phyloP scores from a whole-genome alignment of 164 flowering plant species.

The Pachysandra terminalis region DNA sequence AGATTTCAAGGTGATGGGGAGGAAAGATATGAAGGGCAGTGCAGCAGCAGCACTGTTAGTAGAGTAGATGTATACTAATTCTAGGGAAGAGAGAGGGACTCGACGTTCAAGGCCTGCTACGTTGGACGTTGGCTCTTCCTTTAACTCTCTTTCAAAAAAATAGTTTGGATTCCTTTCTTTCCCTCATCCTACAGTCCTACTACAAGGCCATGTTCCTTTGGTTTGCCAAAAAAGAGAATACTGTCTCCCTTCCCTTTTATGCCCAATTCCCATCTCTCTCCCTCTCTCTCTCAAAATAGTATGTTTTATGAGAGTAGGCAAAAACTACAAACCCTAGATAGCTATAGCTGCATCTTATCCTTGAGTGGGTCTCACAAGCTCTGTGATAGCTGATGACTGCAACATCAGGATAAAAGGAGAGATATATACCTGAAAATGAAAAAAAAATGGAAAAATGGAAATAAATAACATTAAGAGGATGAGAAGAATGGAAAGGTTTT shows the following conservation, averaged over 20 bases:
- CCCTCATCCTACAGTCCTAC: conserved; percentile 8
- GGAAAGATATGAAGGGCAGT: conserved; percentile 7
- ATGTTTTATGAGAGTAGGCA: neutral
- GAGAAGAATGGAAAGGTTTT: neutral
- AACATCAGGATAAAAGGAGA: conserved; percentile 5
- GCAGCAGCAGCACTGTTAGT: too few species aligned
- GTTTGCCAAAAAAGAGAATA: conserved; percentile 12
- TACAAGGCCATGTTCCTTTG: conserved; percentile 22
- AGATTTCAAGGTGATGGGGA: neutral
- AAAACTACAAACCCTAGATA: neutral
- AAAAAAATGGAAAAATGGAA: conserved; percentile 1
- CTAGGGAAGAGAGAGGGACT: conserved; percentile 25
- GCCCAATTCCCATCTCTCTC: neutral
- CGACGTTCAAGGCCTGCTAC: conserved; percentile 24
- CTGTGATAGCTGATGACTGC: conserved; percentile 12
- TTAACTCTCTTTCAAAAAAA: conserved; percentile 7
- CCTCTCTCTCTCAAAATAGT: neutral
- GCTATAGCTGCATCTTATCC: conserved; percentile 22
- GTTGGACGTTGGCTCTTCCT: conserved; percentile 19
- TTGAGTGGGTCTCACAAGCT: conserved; percentile 17
- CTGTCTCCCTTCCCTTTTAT: conserved; percentile 1
- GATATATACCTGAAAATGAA: conserved; percentile 1
- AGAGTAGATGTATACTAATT: conserved; percentile 10
- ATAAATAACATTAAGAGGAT: neutral
- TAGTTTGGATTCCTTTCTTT: conserved; percentile 1